Percentiles rank a stretch among this genome's conserved stretches.
These are phyloP conservation scores for Nyctanthes arbortristis DNA, from an alignment of 257 asterid genomes.

Conservation along the genomic window DNA sequence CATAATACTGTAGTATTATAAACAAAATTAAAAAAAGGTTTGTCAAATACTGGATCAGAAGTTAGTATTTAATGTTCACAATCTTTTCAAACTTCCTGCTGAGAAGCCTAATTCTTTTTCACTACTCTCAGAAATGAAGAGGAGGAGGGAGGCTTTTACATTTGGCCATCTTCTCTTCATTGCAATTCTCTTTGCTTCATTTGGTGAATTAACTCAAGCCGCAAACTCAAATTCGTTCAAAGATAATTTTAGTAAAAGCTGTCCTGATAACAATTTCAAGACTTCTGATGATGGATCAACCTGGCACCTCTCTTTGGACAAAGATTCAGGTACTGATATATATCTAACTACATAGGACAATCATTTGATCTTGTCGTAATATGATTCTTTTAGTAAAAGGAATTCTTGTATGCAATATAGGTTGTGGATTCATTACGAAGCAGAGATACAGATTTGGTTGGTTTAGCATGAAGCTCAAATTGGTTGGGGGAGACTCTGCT, in stretches of 20 bases:
- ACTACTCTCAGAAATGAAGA: constrained; percentile 42
- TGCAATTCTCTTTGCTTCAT: constrained; percentile 23
- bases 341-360: not conserved
- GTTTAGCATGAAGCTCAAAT: constrained; percentile 90
- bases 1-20: too few species aligned
- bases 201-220: constrained; percentile 34
- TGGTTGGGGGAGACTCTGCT: constrained; percentile 92
- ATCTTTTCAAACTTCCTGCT: constrained; percentile 19
- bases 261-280: constrained; percentile 79
- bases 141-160: constrained; percentile 35
- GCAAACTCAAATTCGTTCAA: constrained; percentile 48
- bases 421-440: constrained; percentile 91
- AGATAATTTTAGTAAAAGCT: constrained; percentile 66
- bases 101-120: constrained; percentile 1
- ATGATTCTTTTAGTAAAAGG: too few species aligned
- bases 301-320: constrained; percentile 80
- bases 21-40: not conserved
- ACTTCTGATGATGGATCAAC: constrained; percentile 88
- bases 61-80: not conserved
- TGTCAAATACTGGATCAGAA: constrained; percentile 9
- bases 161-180: constrained; percentile 31
- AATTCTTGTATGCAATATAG: constrained; percentile 30
- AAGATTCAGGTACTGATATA: constrained; percentile 63
- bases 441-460: constrained; percentile 89
- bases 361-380: not conserved